These are phyloP conservation scores for Rosa hybrid DNA, from an alignment of 331 rosid genomes.

Conservation along the genomic window DNA sequence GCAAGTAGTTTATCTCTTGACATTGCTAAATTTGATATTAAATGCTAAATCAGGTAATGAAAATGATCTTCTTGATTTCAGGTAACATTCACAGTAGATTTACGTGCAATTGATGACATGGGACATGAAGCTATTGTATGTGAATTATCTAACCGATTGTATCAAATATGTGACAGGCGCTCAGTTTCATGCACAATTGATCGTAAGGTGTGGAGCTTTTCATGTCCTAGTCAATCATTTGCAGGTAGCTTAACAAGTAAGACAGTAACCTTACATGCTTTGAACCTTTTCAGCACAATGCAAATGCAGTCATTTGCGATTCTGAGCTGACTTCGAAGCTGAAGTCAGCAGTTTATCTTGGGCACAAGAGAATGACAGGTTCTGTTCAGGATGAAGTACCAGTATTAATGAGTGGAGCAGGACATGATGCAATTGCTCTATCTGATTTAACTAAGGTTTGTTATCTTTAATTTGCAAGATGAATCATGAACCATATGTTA, in stretches of 20 bases:
- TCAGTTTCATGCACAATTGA: conserved; percentile 81
- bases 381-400: conserved; percentile 75
- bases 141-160: conserved; percentile 66
- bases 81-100: conserved; percentile 86
- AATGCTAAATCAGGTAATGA: conserved; percentile 16
- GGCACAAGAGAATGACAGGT: conserved; percentile 66
- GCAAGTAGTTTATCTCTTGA: conserved; percentile 52
- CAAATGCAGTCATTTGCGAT: conserved; percentile 82
- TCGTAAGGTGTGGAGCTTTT: conserved; percentile 57
- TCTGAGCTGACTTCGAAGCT: conserved; percentile 76
- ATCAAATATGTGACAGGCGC: conserved; percentile 77
- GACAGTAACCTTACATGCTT: conserved; percentile 11
- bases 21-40: conserved; percentile 19
- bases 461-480: background rate
- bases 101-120: conserved; percentile 78
- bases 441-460: conserved; percentile 84
- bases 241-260: background rate
- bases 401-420: conserved; percentile 91
- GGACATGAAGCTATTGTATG: conserved; percentile 86
- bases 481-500: background rate
- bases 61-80: conserved; percentile 25
- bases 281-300: conserved; percentile 69
- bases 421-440: conserved; percentile 97
- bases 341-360: conserved; percentile 64
- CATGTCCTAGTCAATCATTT: conserved; percentile 14